Evolutionary conservation across 495 filamentous ascomycete species (phyloP), one percentile per base, ranked within the genome.

Genomic region (Annulohypoxylon stygium): DNA sequence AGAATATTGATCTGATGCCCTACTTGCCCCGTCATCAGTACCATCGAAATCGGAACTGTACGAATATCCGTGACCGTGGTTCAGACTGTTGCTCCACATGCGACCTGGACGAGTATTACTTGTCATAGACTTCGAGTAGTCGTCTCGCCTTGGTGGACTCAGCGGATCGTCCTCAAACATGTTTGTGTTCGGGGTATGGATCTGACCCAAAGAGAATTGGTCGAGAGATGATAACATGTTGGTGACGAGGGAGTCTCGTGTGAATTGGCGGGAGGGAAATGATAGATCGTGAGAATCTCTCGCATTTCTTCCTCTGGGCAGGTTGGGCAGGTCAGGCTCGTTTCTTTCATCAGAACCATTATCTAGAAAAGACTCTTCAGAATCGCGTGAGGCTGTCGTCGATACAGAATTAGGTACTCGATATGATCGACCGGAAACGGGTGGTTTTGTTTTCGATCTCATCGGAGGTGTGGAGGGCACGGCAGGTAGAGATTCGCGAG

Each of bases 221-320:
- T 97, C 93, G 66, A 98, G 88, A 16, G 95, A 97, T 34, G 94
- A 86, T 11, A 98, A 88, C 89, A 98, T 93, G 76, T 97, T 95
- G 79, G 95, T 92, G 48, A 98, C 92, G 53, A 98, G 89, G 23
- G 94, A 97, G 73, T 94, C 92, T 57, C 94, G 89, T 30, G 90
- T 90, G 69, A 91, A 89, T 78, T 94, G 90, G 64, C 90, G 85
- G 55, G 91, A 85, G 7, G 91, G 89, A 58, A 97, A 83, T 36
- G 93, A 94, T 57, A 97, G 84, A 80, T 97, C 94, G 83, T 97
- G 94, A 26, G 94, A 95, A 78, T 97, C 93, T 55, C 91, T 88
- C 14, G 70, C 61, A 63, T 67, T 65, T 48, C 73, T 74, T 47
- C 58, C 58, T 50, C 71, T 78, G 26, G 72, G 63, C 18, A 76